Percentiles rank a stretch among this genome's conserved stretches.
Conservation (phyloP, 371 early-diverging fungal species). For the Actinomucor elegans region DNA sequence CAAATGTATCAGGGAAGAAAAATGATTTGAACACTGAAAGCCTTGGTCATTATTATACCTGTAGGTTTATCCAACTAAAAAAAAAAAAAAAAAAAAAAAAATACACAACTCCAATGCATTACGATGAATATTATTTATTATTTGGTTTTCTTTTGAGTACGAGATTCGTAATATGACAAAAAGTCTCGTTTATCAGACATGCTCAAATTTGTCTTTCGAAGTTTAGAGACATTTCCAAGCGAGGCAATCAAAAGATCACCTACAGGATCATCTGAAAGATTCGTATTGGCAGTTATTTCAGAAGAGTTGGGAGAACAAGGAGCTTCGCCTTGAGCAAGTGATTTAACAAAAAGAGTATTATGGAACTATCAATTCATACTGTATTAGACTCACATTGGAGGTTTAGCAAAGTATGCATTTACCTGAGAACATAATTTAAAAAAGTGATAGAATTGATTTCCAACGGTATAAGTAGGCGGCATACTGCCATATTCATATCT, state of each 20-base stretch:
- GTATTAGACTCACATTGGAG: too few relatives aligned
- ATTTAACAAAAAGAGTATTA: constrained; percentile 60
- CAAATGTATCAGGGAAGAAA: too few relatives aligned
- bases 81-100: too few relatives aligned
- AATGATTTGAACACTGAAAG: too few relatives aligned
- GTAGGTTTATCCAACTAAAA: too few relatives aligned
- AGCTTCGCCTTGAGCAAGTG: constrained; percentile 51
- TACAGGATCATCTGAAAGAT: constrained; percentile 49
- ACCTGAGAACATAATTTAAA: constrained; percentile 63
- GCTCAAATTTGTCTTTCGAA: constrained; percentile 72
- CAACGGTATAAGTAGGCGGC: constrained; percentile 70
- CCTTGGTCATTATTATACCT: too few relatives aligned
- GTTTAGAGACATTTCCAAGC: constrained; percentile 67
- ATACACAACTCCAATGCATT: too few relatives aligned
- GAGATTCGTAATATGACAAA: constrained; percentile 69
- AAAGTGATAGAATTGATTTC: constrained; percentile 58
- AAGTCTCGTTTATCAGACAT: constrained; percentile 80
- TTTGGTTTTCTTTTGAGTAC: constrained; percentile 37
- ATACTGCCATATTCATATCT: constrained; percentile 70
- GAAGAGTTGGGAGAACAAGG: constrained; percentile 21
- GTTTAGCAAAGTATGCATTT: too few relatives aligned
- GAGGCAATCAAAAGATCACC: constrained; percentile 60
- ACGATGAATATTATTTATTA: neutral
- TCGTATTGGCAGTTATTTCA: constrained; percentile 24
- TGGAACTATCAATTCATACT: constrained; percentile 43